A percentile compares a stretch with the other conserved stretches of the same genome.
Conservation (phyloP, 2,329 filamentous ascomycete species). For the Fonsecaea monophora region DNA sequence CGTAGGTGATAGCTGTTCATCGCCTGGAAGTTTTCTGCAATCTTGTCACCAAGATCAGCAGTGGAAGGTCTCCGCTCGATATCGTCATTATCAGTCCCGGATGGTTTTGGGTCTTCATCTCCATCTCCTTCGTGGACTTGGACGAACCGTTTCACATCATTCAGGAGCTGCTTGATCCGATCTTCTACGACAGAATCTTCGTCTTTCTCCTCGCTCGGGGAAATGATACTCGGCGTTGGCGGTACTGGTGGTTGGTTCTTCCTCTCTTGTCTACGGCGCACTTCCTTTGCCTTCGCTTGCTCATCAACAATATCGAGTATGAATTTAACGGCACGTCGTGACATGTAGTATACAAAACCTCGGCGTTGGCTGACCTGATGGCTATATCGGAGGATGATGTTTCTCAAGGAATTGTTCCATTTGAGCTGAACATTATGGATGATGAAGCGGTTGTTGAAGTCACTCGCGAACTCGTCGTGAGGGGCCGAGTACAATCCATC, state of each 20-base stretch:
- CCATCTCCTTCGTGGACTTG: constrained; percentile 66
- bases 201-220: constrained; percentile 58
- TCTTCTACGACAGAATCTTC: constrained; percentile 76
- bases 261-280: constrained; percentile 39
- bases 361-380: constrained; percentile 95
- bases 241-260: constrained; percentile 24
- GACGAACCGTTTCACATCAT: constrained; percentile 83
- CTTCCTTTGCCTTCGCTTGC: constrained; percentile 74
- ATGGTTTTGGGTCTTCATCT: constrained; percentile 41
- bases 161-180: constrained; percentile 82
- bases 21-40: constrained; percentile 84
- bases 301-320: constrained; percentile 98
- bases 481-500: constrained; percentile 70
- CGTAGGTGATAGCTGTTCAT: constrained; percentile 95
- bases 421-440: constrained; percentile 97
- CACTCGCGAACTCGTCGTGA: constrained; percentile 82
- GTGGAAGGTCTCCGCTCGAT: constrained; percentile 43
- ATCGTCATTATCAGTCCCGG: constrained; percentile 46
- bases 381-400: constrained; percentile 95
- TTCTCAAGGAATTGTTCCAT: constrained; percentile 95
- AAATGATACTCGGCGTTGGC: constrained; percentile 34
- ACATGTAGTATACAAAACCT: constrained; percentile 98
- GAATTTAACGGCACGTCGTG: constrained; percentile 93
- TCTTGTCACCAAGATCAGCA: constrained; percentile 70
- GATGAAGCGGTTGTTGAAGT: constrained; percentile 98